Evolutionary conservation across 2,329 filamentous ascomycete genomes (phyloP), one percentile per base, ranked within the genome.

Genomic region (Aspergillus calidoustus): DNA sequence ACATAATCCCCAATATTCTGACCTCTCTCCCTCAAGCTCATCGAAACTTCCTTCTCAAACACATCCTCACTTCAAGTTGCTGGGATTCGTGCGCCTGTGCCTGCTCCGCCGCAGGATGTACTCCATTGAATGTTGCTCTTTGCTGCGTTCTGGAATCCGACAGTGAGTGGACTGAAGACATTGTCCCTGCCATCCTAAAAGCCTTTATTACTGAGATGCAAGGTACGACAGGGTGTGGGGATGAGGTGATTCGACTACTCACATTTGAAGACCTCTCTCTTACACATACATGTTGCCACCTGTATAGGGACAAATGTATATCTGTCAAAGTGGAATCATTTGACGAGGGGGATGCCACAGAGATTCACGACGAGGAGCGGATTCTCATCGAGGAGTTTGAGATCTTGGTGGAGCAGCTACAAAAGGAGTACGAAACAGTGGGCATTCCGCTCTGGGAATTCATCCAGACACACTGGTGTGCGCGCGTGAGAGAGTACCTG

Each of bases 291-390:
- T 41, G 34, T 41, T 41, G 34, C 3, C 11, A 5, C 34, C 5
- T 15, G 9, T 5, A 41, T 15, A 28, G 1, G 17, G 11, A 15
- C 31, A 1, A 1, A 3, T 5, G 3, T 38, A 6, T 1, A 0
- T 41, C 17, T 41, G 11, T 41, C 34, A 2, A 15, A 15, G 15
- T 41, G 5, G 5, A 6, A 5, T 5, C 11, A 41, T 41, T 41
- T 15, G 34, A 41, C 13, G 11, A 41, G 11, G 34, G 15, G 11
- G 34, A 41, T 15, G 34, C 11, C 11, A 11, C 8, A 3, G 34
- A 41, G 34, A 41, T 41, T 17, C 34, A 41, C 34, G 34, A 41
- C 9, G 34, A 41, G 34, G 34, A 41, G 15, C 34, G 15, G 11
- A 11, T 5, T 15, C 6, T 41, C 4, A 41, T 41, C 2, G 34